Base-by-base conservation (phyloP, 371 early-diverging fungal species). In the Conidiobolus incongruus region DNA sequence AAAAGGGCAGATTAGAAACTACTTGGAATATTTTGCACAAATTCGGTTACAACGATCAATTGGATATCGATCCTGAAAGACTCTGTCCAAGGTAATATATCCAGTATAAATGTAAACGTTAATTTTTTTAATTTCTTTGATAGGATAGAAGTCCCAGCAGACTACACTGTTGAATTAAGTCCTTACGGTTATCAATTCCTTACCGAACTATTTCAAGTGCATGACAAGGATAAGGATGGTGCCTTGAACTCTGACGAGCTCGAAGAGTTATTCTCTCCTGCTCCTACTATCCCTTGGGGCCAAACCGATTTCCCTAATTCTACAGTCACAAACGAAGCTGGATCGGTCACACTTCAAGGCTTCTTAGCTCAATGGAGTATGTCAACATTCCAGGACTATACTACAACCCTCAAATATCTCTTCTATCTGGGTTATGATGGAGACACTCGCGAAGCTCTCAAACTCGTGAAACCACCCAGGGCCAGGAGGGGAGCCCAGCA, bases 311-410 rank as follows among this genome's bases (percentile, higher is more conserved):
- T 89, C 47, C 89, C 88, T n/a, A 76, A 86, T 44, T 79, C 89
- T 10, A 84, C 87, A 1, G 71, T 90, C 16, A 86, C 91, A 12
- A 84, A 84, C 21, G 81, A 81, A 19, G 62, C 77, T 2, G 88
- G 87, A 2, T 73, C 78, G 4, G 82, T 95, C 5, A 90, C 94
- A 4, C 60, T 93, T 32, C 93, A 91, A 56, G 92, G 94, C 15
- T 95, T 89, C 66, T 58, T 95, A 33, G 94, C 92, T 17, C 90
- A 89, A 53, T 95, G 96, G 96, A 88, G 89, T 52, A 88, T 93
- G 91, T 85, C 87, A 1, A 94, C 97, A 10, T 62, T 91, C 44
- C 62, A 90, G 46, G 86, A 92, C 52, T 68, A 82, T 60, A 72
- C 68, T 34, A 72, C 77, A 5, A 91, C 93, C 1, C 57, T 96